Base-by-base conservation (phyloP, 73 alveolate species). In the Loxodes magnus region DNA sequence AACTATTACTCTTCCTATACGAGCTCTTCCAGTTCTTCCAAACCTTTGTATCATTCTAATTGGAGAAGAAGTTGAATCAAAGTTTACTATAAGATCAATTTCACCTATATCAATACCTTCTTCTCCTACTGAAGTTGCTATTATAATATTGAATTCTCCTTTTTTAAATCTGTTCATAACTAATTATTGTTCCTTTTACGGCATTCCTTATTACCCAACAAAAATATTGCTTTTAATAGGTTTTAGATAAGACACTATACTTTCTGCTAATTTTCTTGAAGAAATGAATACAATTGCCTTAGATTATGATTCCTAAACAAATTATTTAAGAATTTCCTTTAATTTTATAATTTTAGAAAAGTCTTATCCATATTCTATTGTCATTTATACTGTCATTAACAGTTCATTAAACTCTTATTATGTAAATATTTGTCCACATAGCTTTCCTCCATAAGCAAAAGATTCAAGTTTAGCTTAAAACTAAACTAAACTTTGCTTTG, bases 21-120 rank as follows among this genome's bases (percentile, higher is more conserved):
- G 77, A 26, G 69, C 72, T 62, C 94, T 58, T 2, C 94, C 94
- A 5, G 94, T 81, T 70, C 94, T 75, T 12, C 94, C 94, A 64
- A 81, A 68, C 37, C 94, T 77, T 41, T 81, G 56, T 24, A 81
- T 63, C 89, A 81, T 76, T 57, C 89, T 59, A 22, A 81, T 81
- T 3, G 94, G 94, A 41, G 90, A 75, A 5, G 74, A 51, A 4
- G 71, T 74, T 31, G 82, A 75, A 37, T 81, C 94, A 70, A 69
- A 81, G 35, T 82, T 60, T 3, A 81, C 61, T 26, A 81, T 77
- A 5, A 81, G 50, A 56, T 81, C 79, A 3, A 81, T 81, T 34
- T 70, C 82, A 15, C 94, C 94, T 10, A 81, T 81, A 54, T 81
- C 94, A 3, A 81, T 56, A 7, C 94, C 94, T 70, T 81, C 94